Base-by-base conservation (phyloP, 2,329 filamentous ascomycete genomes). In the Xylariaceae sp. region DNA sequence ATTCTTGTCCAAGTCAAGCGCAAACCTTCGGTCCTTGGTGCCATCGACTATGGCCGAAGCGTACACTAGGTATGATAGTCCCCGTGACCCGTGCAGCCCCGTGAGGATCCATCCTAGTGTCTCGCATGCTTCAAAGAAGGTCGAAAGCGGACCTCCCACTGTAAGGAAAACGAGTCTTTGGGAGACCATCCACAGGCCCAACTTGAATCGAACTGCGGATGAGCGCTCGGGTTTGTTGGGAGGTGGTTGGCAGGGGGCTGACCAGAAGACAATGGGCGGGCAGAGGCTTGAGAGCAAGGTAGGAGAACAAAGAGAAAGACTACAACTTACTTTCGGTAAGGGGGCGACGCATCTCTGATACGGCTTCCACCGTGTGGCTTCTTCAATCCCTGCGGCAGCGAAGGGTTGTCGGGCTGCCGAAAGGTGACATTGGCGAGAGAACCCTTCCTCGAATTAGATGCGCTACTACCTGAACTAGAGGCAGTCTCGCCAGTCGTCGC, bases 371-470 rank as follows among this genome's bases (percentile, higher is more conserved):
- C 69, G 43, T 76, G 75, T 50, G 70, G 72, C 54, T 76, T 74
- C 54, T 76, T 76, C 3, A 65, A 59, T 22, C 77, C 78, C 56
- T 80, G 78, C 3, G 78, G 77, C 16, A 80, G 67, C 18, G 69
- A 68, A 3, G 74, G 74, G 57, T 78, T 72, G 0, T 64, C 65
- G 26, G 71, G 72, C n/a, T 68, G 65, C 3, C 71, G 73, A 60
- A 80, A 80, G 8, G 71, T 72, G 49, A 81, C 71, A 13, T 75
- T 79, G 29, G 75, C 74, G 30, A 72, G 65, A 1, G 78, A 81
- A 12, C 71, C 71, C 59, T 78, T 78, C 47, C 75, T 70, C 42
- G 71, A 71, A 47, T 69, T 59, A 12, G 65, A 61, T 26, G 61
- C 67, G 61, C 63, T 69, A 56, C 65, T 68, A 45, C 65, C 64